Percentiles rank a stretch among this genome's conserved stretches.
phyloP scores from a whole-genome alignment of 1,284 basidiomycete species.

The Papiliotrema nemorosa region DNA sequence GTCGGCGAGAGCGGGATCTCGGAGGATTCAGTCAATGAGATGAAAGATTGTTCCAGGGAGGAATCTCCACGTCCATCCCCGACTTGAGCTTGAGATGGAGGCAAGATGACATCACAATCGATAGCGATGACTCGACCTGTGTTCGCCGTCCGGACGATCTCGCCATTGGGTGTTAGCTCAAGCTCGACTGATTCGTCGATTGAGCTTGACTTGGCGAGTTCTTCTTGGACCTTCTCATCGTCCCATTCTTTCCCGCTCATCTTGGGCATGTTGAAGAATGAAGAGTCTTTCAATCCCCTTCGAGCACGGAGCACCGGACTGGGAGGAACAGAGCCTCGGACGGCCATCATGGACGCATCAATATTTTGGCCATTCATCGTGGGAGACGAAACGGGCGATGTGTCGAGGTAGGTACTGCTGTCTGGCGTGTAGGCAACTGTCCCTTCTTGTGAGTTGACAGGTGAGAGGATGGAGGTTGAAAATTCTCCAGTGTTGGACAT shows the following conservation, averaged over 20 bases:
- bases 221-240: not conserved
- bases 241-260: not conserved
- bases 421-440: not conserved
- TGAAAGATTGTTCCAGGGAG: too few species aligned
- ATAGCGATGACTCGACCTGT: conserved; percentile 34
- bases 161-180: not conserved
- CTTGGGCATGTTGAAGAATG: not conserved
- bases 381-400: not conserved
- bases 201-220: not conserved
- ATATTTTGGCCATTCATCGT: not conserved
- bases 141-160: not conserved
- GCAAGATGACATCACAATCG: conserved; percentile 40
- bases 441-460: not conserved
- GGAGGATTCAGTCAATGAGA: too few species aligned
- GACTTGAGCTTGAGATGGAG: conserved; percentile 9
- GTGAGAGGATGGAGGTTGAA: not conserved
- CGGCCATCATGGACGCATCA: conserved; percentile 13
- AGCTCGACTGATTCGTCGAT: not conserved
- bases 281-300: not conserved
- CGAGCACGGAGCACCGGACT: conserved; percentile 1
- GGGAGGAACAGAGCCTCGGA: conserved; percentile 9
- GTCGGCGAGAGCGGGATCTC: not conserved
- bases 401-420: not conserved
- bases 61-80: too few species aligned
- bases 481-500: not conserved